phyloP scores from a whole-genome alignment of 1,284 basidiomycete species.

The Salmacisia buchloeana region DNA sequence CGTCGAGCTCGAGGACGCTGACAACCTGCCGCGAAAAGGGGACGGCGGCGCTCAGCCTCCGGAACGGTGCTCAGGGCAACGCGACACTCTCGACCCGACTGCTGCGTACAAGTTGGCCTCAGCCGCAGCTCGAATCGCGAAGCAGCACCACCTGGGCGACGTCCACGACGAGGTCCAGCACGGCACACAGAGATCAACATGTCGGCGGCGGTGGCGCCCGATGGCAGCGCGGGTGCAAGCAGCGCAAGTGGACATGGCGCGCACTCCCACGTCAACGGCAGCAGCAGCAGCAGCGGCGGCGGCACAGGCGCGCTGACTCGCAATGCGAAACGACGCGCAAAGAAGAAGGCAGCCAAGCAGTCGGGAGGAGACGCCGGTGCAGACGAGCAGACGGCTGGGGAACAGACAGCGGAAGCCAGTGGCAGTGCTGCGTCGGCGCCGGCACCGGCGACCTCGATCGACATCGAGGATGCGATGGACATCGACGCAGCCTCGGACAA shows the following conservation, averaged over 20 bases:
- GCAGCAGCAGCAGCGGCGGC: neutral
- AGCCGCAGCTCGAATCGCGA: too few species aligned
- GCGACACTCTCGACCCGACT: too few species aligned
- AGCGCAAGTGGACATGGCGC: neutral
- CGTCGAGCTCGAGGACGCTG: too few species aligned
- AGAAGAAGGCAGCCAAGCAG: conserved; percentile 39
- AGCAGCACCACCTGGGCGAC: too few species aligned
- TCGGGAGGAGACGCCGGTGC: neutral
- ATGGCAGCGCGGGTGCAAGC: too few species aligned
- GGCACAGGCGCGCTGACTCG: neutral
- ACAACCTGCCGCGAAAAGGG: too few species aligned
- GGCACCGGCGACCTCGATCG: conserved; percentile 4
- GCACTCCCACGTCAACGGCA: neutral
- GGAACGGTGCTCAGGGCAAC: too few species aligned
- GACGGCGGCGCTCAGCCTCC: too few species aligned
- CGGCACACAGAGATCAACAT: neutral
- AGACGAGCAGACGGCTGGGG: neutral
- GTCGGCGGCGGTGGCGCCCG: neutral
- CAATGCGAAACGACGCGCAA: conserved; percentile 43
- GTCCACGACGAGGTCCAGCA: neutral
- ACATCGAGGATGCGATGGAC: conserved; percentile 10
- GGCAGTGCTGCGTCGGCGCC: neutral
- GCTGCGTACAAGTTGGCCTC: too few species aligned
- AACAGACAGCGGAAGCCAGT: neutral
- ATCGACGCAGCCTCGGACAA: conserved; percentile 14